A percentile compares a stretch with the other conserved stretches of the same genome.
These are phyloP conservation scores for Porodaedalea pini DNA, from an alignment of 1,284 basidiomycete genomes.

Conservation along the genomic window DNA sequence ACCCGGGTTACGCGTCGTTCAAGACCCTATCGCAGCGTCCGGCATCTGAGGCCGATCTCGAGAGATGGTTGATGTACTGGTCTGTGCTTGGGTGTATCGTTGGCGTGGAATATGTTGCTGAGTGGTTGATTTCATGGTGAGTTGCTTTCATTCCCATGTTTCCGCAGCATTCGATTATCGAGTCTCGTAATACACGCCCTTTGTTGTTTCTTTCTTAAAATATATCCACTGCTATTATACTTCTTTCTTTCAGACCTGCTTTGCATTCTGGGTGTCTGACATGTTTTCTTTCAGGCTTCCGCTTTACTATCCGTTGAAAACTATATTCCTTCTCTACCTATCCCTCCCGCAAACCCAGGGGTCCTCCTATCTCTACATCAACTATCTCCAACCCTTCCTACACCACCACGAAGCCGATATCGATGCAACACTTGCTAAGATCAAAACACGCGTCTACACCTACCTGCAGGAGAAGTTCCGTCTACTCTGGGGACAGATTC, in stretches of 20 bases:
- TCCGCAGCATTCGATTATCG: not conserved
- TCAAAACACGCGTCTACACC: slow-evolving; percentile 54
- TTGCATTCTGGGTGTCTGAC: slow-evolving; percentile 16
- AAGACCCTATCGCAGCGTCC: slow-evolving; percentile 78
- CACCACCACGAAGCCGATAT: slow-evolving; percentile 74
- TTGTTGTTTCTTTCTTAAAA: not conserved
- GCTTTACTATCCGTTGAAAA: slow-evolving; percentile 83
- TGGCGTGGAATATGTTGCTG: slow-evolving; percentile 70
- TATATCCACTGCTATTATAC: slow-evolving; percentile 1
- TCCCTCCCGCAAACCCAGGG: slow-evolving; percentile 87
- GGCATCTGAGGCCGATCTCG: slow-evolving; percentile 73
- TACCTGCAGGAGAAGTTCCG: slow-evolving; percentile 64
- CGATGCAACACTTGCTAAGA: slow-evolving; percentile 65
- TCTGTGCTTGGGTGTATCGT: slow-evolving; percentile 77
- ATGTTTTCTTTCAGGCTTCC: slow-evolving; percentile 61
- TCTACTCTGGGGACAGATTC: slow-evolving; percentile 58
- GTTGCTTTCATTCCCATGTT: not conserved
- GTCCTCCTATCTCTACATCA: slow-evolving; percentile 74
- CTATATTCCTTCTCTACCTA: slow-evolving; percentile 82
- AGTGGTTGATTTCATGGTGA: slow-evolving; percentile 81
- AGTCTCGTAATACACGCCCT: slow-evolving; percentile 28
- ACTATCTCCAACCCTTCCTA: slow-evolving; percentile 78
- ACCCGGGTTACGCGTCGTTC: slow-evolving; percentile 84
- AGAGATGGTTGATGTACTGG: slow-evolving; percentile 91
- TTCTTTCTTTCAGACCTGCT: not conserved